Evolutionary conservation across 1,284 basidiomycete species (phyloP).

Genomic region (Sphaerobolus stellatus): DNA sequence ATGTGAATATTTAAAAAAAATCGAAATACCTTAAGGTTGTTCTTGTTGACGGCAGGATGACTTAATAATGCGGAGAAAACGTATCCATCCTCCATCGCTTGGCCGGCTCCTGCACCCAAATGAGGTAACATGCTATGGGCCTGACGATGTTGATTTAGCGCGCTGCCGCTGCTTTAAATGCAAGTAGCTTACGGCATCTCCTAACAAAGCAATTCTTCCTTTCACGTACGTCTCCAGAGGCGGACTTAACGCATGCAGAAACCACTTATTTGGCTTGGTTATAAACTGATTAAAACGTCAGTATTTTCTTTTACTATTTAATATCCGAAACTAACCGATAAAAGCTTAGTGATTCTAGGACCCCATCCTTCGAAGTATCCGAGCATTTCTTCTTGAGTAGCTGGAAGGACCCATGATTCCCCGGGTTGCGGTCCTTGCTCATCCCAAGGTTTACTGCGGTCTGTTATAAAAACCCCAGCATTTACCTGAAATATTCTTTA

Average conservation of each 20-base stretch:
- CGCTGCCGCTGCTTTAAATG: neutral
- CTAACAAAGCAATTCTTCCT: constrained; percentile 51
- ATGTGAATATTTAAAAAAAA: neutral
- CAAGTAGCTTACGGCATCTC: constrained; percentile 50
- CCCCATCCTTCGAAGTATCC: constrained; percentile 51
- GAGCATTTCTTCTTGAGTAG: constrained; percentile 44
- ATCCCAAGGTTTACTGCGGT: constrained; percentile 38
- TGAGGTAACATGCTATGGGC: constrained; percentile 62
- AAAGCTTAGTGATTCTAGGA: constrained; percentile 42
- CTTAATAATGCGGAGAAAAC: constrained; percentile 49
- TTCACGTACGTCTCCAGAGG: constrained; percentile 48
- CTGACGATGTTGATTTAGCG: constrained; percentile 23
- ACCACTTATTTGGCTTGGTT: constrained; percentile 56
- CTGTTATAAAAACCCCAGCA: constrained; percentile 50
- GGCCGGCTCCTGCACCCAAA: constrained; percentile 61
- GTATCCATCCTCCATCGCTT: constrained; percentile 61
- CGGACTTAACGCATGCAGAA: constrained; percentile 53
- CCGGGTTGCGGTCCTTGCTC: constrained; percentile 34
- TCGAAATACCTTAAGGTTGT: constrained; percentile 47
- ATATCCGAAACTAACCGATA: constrained; percentile 14
- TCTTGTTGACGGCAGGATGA: constrained; percentile 41
- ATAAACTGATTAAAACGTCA: constrained; percentile 28
- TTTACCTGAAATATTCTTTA: constrained; percentile 42
- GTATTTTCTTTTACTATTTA: neutral
- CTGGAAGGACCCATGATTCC: constrained; percentile 48